phyloP scores from a whole-genome alignment of 1,284 basidiomycete species.

The Trametes pubescens region DNA sequence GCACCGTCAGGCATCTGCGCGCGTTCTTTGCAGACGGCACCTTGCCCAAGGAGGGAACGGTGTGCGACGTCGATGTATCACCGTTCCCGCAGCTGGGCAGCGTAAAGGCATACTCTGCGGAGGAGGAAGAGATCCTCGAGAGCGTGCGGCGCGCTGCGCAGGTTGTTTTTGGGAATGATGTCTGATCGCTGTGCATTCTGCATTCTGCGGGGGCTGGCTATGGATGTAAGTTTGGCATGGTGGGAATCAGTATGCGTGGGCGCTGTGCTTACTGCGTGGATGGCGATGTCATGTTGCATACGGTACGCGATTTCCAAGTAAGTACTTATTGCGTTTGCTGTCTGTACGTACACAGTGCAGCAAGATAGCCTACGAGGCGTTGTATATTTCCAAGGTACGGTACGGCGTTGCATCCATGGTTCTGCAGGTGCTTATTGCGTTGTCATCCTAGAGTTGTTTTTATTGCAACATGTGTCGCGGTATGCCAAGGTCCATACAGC shows the following conservation, averaged over 20 bases:
- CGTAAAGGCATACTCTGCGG: constrained; percentile 15
- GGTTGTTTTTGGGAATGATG: constrained; percentile 8
- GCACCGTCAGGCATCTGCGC: constrained; percentile 50
- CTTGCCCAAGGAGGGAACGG: constrained; percentile 49
- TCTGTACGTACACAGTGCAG: too few species aligned
- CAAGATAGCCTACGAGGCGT: too few species aligned
- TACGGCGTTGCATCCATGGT: too few species aligned
- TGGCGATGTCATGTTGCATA: neutral
- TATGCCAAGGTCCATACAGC: too few species aligned
- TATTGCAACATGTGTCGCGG: too few species aligned
- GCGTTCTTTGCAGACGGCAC: constrained; percentile 52
- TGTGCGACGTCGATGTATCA: constrained; percentile 43
- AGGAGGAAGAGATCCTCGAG: constrained; percentile 28
- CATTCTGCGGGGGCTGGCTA: too few species aligned
- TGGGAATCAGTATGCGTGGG: neutral
- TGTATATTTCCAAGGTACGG: too few species aligned
- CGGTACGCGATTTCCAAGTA: too few species aligned
- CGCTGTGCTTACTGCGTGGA: neutral
- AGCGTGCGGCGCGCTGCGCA: constrained; percentile 11
- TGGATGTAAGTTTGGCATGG: neutral
- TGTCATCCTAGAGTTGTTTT: too few species aligned
- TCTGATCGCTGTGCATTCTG: neutral
- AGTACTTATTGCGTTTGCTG: neutral
- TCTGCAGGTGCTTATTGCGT: too few species aligned
- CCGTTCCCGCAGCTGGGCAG: constrained; percentile 25